Evolutionary conservation across 2,329 filamentous ascomycete genomes (phyloP).

Genomic region (Phialemoniopsis sp.): DNA sequence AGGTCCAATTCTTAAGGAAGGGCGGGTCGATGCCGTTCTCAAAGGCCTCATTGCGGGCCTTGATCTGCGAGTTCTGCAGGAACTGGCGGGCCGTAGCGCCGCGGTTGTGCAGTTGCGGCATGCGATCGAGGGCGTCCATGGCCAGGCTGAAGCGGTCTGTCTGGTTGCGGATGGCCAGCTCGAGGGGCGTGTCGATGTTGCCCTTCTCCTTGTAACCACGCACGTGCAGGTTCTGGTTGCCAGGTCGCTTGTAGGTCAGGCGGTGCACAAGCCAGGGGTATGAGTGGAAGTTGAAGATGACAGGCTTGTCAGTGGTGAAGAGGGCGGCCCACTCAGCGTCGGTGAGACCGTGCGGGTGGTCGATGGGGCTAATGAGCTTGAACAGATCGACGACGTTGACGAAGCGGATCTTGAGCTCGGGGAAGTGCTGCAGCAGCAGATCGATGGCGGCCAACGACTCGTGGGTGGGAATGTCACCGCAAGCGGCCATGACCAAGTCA

Average conservation of each 20-base stretch:
- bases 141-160: conserved; percentile 75
- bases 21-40: conserved; percentile 68
- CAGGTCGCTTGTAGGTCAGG: conserved; percentile 70
- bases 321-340: conserved; percentile 63
- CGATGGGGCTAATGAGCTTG: conserved; percentile 66
- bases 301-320: conserved; percentile 68
- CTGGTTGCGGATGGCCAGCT: conserved; percentile 73
- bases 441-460: conserved; percentile 73
- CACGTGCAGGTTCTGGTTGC: conserved; percentile 66
- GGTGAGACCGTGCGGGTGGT: conserved; percentile 70
- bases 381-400: conserved; percentile 80
- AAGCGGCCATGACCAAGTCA: conserved; percentile 72
- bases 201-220: conserved; percentile 79
- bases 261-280: conserved; percentile 79
- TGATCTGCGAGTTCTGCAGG: conserved; percentile 61
- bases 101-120: conserved; percentile 58
- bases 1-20: conserved; percentile 61
- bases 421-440: conserved; percentile 66
- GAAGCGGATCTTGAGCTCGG: conserved; percentile 70
- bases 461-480: conserved; percentile 70
- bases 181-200: conserved; percentile 77
- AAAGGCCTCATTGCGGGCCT: conserved; percentile 60
- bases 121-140: conserved; percentile 70
- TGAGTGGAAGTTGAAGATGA: conserved; percentile 82
- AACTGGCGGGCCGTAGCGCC: conserved; percentile 59